Percentiles rank a stretch among this genome's conserved stretches.
Evolutionary conservation across 2,329 filamentous ascomycete species (phyloP).

Genomic region (Fusarium burgessii): DNA sequence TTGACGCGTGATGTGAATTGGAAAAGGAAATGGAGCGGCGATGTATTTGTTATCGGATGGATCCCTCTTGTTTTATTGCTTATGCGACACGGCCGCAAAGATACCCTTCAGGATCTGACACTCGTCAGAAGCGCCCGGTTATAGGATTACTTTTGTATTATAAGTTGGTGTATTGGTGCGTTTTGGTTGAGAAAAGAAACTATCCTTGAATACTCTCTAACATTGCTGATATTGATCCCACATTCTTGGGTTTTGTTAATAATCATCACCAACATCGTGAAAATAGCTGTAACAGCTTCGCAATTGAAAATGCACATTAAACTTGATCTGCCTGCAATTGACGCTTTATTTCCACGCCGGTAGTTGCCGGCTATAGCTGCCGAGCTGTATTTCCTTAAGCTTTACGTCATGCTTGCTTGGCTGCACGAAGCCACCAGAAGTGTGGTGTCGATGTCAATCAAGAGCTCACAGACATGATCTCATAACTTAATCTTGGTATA

Average conservation of each 20-base stretch:
- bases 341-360: background rate
- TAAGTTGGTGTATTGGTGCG: background rate
- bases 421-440: background rate
- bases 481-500: background rate
- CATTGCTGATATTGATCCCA: no score
- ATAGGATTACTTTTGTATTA: conserved; percentile 20
- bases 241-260: no score
- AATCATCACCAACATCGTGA: background rate
- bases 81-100: conserved; percentile 41
- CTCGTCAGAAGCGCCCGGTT: conserved; percentile 20
- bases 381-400: background rate
- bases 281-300: background rate
- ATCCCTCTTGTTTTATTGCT: conserved; percentile 10
- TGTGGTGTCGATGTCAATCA: background rate
- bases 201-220: background rate
- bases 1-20: background rate
- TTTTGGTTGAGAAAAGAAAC: conserved; percentile 2
- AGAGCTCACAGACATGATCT: background rate
- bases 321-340: background rate
- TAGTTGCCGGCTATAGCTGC: background rate
- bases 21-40: background rate
- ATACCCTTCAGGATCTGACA: conserved; percentile 39
- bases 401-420: conserved; percentile 12
- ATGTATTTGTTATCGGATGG: background rate
- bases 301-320: background rate